Conservation (phyloP, 768 basidiomycete species). For the Panus rudis region DNA sequence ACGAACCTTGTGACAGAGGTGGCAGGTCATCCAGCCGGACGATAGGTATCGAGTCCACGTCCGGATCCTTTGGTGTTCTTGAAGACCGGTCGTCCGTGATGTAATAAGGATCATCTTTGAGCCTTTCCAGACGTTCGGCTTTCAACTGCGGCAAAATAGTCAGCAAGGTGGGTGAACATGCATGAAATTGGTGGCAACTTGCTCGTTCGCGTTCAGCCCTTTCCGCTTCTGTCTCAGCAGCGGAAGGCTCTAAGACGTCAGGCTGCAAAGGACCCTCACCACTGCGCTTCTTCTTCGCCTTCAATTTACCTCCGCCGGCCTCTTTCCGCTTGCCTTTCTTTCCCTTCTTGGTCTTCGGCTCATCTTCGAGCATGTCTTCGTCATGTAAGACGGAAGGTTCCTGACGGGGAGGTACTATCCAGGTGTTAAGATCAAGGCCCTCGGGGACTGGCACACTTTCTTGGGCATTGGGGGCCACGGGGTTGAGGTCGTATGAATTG, state of each 20-base stretch:
- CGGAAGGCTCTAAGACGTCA: constrained; percentile 33
- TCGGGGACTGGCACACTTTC: constrained; percentile 75
- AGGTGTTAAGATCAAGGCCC: constrained; percentile 77
- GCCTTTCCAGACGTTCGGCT: constrained; percentile 66
- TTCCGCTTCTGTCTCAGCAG: constrained; percentile 52
- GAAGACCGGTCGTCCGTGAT: constrained; percentile 58
- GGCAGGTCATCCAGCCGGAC: constrained; percentile 76
- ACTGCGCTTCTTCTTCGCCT: constrained; percentile 37
- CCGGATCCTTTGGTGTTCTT: constrained; percentile 30
- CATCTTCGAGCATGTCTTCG: constrained; percentile 26
- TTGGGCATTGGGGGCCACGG: constrained; percentile 78
- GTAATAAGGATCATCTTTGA: constrained; percentile 89
- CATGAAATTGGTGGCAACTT: neutral
- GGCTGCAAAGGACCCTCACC: constrained; percentile 21
- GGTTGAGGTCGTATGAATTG: constrained; percentile 71
- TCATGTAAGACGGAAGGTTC: constrained; percentile 27
- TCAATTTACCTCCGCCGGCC: constrained; percentile 21
- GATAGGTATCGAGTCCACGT: constrained; percentile 90
- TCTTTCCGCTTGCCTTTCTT: constrained; percentile 44
- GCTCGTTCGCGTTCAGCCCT: constrained; percentile 52
- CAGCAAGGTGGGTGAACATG: neutral
- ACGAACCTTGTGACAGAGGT: constrained; percentile 27
- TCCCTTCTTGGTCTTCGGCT: constrained; percentile 31
- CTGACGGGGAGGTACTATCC: constrained; percentile 66
- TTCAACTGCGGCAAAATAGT: constrained; percentile 43